phyloP scores from a whole-genome alignment of 116 monocot species.

The Iris pallida region DNA sequence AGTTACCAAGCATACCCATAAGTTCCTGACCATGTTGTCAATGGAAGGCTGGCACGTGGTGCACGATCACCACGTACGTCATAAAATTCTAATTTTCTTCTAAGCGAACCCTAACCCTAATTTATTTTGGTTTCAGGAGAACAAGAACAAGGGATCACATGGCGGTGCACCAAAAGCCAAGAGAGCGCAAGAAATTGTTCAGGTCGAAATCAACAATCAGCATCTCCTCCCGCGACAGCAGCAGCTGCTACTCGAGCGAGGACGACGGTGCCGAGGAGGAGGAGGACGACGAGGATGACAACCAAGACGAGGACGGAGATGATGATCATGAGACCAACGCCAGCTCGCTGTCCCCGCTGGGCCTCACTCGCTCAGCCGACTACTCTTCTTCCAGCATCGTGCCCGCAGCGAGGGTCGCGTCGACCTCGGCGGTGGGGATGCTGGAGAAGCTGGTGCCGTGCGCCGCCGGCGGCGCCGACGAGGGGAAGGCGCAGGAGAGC shows the following conservation, averaged over 20 bases:
- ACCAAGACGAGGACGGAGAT: background rate
- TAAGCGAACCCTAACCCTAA: too few relatives aligned
- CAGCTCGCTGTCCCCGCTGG: too few relatives aligned
- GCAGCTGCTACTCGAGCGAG: slow-evolving; percentile 51
- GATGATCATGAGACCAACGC: background rate
- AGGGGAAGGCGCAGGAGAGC: slow-evolving; percentile 35
- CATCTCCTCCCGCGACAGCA: slow-evolving; percentile 39
- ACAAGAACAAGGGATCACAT: too few relatives aligned
- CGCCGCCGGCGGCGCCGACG: background rate
- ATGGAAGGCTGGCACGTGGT: too few relatives aligned
- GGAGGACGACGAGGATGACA: slow-evolving; percentile 31
- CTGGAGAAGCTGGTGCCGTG: slow-evolving; percentile 5
- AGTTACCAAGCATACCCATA: too few relatives aligned
- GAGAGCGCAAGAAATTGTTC: background rate
- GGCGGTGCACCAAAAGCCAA: too few relatives aligned
- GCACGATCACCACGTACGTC: too few relatives aligned
- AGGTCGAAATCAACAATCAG: slow-evolving; percentile 14
- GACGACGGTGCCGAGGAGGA: slow-evolving; percentile 23
- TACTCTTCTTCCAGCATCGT: slow-evolving; percentile 2
- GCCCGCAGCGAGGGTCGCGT: background rate
- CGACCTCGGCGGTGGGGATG: background rate
- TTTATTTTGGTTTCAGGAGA: too few relatives aligned
- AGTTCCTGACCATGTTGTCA: too few relatives aligned
- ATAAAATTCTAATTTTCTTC: too few relatives aligned
- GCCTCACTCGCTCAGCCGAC: background rate